Conservation (phyloP, 108 stramenopile species). For the Ochromonas danica region DNA sequence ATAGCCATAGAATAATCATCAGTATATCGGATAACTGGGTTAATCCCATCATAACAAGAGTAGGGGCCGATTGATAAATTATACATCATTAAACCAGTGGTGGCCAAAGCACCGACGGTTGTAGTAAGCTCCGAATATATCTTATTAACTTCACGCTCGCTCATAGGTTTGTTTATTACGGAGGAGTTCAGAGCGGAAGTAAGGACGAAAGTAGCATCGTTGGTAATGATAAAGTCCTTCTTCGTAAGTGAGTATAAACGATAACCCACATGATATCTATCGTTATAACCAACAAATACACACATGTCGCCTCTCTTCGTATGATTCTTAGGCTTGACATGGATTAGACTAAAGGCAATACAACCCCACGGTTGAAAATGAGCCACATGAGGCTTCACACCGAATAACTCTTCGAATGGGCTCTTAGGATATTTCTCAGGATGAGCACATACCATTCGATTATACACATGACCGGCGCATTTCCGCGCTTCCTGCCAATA, state of each 20-base stretch:
- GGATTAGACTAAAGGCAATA: conserved; percentile 8
- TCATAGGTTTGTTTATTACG: conserved; percentile 17
- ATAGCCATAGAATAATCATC: conserved; percentile 17
- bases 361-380: conserved; percentile 5
- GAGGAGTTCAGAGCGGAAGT: conserved; percentile 13
- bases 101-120: conserved; percentile 13
- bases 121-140: conserved; percentile 16
- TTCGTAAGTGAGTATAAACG: conserved; percentile 10
- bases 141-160: conserved; percentile 15
- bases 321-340: conserved; percentile 6
- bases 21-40: conserved; percentile 15
- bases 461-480: conserved; percentile 21
- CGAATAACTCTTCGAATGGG: conserved; percentile 5
- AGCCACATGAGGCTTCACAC: conserved; percentile 6
- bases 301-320: neutral
- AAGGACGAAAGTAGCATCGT: conserved; percentile 15
- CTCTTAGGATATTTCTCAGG: neutral
- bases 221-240: conserved; percentile 22
- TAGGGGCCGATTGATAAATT: conserved; percentile 15
- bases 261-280: conserved; percentile 1
- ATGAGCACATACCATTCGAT: conserved; percentile 21
- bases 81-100: conserved; percentile 16
- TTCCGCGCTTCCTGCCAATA: neutral
- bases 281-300: conserved; percentile 6
- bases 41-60: conserved; percentile 16